A percentile compares a stretch with the other conserved stretches of the same genome.
Evolutionary conservation across 768 basidiomycete genomes (phyloP).

Genomic region (Tylopilus balloui): DNA sequence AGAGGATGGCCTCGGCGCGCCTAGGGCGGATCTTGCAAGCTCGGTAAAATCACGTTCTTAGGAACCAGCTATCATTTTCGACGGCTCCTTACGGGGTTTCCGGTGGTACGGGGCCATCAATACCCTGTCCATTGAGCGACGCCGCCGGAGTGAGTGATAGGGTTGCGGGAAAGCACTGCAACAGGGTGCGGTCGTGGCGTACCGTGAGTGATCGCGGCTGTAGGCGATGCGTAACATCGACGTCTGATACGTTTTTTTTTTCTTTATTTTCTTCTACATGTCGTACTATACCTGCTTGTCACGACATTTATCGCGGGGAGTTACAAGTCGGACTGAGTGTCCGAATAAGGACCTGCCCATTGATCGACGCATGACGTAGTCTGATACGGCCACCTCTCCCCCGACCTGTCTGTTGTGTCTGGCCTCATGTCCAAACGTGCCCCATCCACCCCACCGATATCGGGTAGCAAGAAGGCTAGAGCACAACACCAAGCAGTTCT

Average conservation of each 20-base stretch:
- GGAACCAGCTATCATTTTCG: not conserved
- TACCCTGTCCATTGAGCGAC: constrained; percentile 7
- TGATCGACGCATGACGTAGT: constrained; percentile 30
- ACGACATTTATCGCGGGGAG: not conserved
- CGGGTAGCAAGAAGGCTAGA: constrained; percentile 23
- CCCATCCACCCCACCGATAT: constrained; percentile 6
- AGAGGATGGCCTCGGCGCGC: not conserved
- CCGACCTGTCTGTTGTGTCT: constrained; percentile 13
- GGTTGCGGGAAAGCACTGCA: constrained; percentile 7
- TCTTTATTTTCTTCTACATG: not conserved
- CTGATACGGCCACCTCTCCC: constrained; percentile 9
- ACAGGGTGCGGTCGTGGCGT: constrained; percentile 15
- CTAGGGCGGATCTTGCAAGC: constrained; percentile 18
- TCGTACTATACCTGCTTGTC: constrained; percentile 5
- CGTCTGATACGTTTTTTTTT: not conserved
- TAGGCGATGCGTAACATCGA: not conserved
- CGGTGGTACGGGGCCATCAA: constrained; percentile 1
- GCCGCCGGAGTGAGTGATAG: constrained; percentile 14
- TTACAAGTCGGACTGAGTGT: not conserved
- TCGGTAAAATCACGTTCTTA: not conserved
- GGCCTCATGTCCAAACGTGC: constrained; percentile 22
- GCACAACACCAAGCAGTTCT: constrained; percentile 18
- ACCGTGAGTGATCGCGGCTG: constrained; percentile 5
- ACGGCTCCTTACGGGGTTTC: not conserved
- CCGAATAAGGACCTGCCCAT: constrained; percentile 19